Evolutionary conservation across 2,329 filamentous ascomycete genomes (phyloP), one percentile per base, ranked within the genome.

Genomic region (Penicillium sp.): DNA sequence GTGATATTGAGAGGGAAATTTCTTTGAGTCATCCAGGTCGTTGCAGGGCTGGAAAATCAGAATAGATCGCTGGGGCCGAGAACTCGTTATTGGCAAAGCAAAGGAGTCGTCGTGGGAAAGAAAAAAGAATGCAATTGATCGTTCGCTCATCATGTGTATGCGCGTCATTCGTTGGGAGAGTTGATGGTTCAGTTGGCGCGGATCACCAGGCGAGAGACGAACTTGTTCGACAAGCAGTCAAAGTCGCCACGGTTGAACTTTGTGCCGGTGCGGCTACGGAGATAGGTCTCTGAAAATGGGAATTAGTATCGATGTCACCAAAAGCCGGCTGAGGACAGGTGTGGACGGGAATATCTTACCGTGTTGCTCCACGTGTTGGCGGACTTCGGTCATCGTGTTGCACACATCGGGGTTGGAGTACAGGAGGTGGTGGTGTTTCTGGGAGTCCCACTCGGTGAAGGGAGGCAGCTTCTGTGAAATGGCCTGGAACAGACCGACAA

Each of bases 381-480:
- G 88, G 70, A 98, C 93, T 83, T 98, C 93, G 24, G 92, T 96
- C 91, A 98, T 91, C 56, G 93, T 92, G 73, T 96, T 92, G 78
- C 94, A 97, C 51, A 97, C 92, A 65, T 93, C 92, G 24, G 85
- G 83, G 78, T 98, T 96, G 76, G 94, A 96, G 79, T 92, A 90
- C 60, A 97, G 86, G 53, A 96, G 81, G 69, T 96, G 90, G 67
- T 95, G 91, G 74, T 98, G 94, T 78, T 95, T 92, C 72, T 86
- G 83, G 13, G 91, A 95, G 73, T 97, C 92, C 94, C 94, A 98
- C 74, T 98, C 94, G 66, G 89, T 89, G 73, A 98, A 92, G 19
- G 91, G 85, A 4, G 94, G 94, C 44, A 97, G 85, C 81, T 98
- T 97, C 79, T 96, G 94, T 1, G 93, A 97, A 74, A 98, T 98